Percentiles rank a stretch among this genome's conserved stretches.
phyloP scores from a whole-genome alignment of 345 rosid genomes.

The Anastatica hierochuntica region DNA sequence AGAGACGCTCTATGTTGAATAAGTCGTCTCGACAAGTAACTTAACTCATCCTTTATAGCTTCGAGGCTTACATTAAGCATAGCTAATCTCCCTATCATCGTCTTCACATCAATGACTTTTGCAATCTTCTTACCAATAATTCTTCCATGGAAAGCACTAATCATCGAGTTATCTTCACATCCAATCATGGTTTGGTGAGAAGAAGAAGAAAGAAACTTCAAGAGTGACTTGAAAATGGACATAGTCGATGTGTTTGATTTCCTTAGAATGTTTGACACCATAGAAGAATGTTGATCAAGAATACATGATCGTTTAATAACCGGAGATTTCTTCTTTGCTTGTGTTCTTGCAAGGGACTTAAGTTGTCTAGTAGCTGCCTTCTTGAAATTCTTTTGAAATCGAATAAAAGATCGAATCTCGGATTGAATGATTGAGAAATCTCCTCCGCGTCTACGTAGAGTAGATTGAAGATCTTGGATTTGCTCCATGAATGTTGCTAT shows the following conservation, averaged over 20 bases:
- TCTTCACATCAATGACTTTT: slow-evolving; percentile 6
- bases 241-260: slow-evolving; percentile 19
- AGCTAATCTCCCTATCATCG: slow-evolving; percentile 16
- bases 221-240: slow-evolving; percentile 32
- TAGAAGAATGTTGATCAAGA: slow-evolving; percentile 16
- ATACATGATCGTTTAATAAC: not conserved
- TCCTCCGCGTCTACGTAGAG: slow-evolving; percentile 39
- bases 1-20: slow-evolving; percentile 38
- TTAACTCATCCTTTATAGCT: slow-evolving; percentile 34
- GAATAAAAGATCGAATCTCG: slow-evolving; percentile 24
- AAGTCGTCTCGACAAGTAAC: slow-evolving; percentile 31
- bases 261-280: slow-evolving; percentile 22
- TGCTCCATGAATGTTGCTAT: slow-evolving; percentile 30
- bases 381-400: slow-evolving; percentile 43
- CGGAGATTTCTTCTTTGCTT: slow-evolving; percentile 18
- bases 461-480: slow-evolving; percentile 39
- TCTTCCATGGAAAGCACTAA: slow-evolving; percentile 26
- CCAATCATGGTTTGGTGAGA: slow-evolving; percentile 1
- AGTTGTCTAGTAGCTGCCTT: slow-evolving; percentile 21
- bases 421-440: slow-evolving; percentile 24
- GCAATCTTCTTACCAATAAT: slow-evolving; percentile 9
- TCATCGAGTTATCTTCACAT: slow-evolving; percentile 21
- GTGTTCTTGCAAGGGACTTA: slow-evolving; percentile 30
- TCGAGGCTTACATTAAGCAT: slow-evolving; percentile 25
- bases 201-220: slow-evolving; percentile 32